Evolutionary conservation across 2,329 filamentous ascomycete species (phyloP).

Genomic region (Akanthomyces uredinophilus): DNA sequence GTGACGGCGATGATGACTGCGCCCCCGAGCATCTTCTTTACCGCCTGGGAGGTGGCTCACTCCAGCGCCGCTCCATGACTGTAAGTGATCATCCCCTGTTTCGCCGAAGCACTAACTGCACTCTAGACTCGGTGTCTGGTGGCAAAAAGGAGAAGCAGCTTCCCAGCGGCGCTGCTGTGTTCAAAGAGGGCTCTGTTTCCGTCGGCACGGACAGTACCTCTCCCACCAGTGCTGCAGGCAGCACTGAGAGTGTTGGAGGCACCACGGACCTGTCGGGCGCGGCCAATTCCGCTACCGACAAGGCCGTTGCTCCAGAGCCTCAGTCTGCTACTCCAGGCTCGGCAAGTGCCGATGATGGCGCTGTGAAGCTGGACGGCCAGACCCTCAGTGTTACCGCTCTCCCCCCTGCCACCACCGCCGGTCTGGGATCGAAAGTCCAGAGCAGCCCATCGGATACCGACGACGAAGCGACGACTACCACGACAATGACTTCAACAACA

Average conservation of each 20-base stretch:
- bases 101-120: conserved; percentile 24
- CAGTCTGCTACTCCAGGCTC: not conserved
- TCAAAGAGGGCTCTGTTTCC: conserved; percentile 2
- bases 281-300: not conserved
- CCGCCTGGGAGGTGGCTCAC: conserved; percentile 16
- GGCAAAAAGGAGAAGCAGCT: not conserved
- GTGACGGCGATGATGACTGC: not conserved
- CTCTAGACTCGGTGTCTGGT: conserved; percentile 18
- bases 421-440: not conserved
- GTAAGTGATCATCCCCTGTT: conserved; percentile 23
- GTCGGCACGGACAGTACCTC: too few species aligned
- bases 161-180: not conserved
- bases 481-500: conserved; percentile 9
- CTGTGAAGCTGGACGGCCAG: not conserved
- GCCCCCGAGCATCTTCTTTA: conserved; percentile 16
- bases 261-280: not conserved
- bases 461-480: not conserved
- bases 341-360: not conserved
- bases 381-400: not conserved
- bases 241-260: not conserved
- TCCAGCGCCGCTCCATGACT: conserved; percentile 15
- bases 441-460: not conserved
- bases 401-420: not conserved
- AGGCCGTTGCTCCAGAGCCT: not conserved
- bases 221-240: not conserved